Conservation (phyloP, 2,329 filamentous ascomycete species). For the Pseudogymnoascus sp. region DNA sequence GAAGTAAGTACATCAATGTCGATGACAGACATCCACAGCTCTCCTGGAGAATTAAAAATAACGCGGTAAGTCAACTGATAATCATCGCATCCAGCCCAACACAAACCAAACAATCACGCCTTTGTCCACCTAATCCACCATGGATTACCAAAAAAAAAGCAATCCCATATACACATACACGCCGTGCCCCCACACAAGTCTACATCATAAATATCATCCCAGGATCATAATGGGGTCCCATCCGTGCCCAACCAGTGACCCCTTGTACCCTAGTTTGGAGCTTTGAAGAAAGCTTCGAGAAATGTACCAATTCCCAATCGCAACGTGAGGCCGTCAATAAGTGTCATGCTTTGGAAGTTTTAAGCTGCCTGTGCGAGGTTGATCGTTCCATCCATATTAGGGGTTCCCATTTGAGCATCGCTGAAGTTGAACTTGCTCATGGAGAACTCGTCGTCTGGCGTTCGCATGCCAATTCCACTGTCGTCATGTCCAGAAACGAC, state of each 20-base stretch:
- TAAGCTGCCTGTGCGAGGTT: conserved; percentile 6
- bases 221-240: conserved; percentile 8
- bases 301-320: background rate
- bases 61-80: background rate
- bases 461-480: conserved; percentile 66
- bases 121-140: conserved; percentile 6
- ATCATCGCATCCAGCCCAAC: background rate
- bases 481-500: conserved; percentile 48
- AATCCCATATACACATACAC: conserved; percentile 9
- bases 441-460: conserved; percentile 57
- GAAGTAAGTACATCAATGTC: background rate
- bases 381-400: conserved; percentile 9
- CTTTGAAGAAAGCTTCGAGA: conserved; percentile 1
- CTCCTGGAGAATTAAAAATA: conserved; percentile 4
- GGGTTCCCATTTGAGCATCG: conserved; percentile 18
- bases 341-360: background rate
- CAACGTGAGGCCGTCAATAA: conserved; percentile 1
- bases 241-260: conserved; percentile 5
- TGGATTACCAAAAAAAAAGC: conserved; percentile 7
- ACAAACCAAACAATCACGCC: conserved; percentile 6
- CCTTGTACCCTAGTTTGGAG: conserved; percentile 7
- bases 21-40: background rate
- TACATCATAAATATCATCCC: conserved; percentile 9
- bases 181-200: conserved; percentile 1
- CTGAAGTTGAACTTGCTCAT: conserved; percentile 51